These are phyloP conservation scores for Echium plantagineum DNA, from an alignment of 257 asterid genomes.

Conservation along the genomic window DNA sequence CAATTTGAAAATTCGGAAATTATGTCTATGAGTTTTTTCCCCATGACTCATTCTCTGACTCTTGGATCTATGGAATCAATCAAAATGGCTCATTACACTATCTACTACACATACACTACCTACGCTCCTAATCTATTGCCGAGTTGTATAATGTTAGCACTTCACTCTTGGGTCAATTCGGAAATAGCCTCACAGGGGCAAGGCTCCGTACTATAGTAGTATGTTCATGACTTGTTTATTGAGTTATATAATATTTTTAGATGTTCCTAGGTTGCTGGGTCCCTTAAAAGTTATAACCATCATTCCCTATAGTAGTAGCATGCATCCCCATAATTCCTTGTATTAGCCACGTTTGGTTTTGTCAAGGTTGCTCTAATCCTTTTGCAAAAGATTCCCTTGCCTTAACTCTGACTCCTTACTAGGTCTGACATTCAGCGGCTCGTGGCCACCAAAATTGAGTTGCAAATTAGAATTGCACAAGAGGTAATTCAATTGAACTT, in stretches of 20 bases:
- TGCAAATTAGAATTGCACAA: constrained; percentile 39
- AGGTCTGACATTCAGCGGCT: constrained; percentile 65
- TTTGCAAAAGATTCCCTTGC: neutral
- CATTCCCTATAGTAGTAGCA: neutral
- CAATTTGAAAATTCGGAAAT: neutral
- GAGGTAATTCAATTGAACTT: constrained; percentile 43
- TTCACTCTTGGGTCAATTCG: too few relatives aligned
- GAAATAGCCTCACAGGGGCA: too few relatives aligned
- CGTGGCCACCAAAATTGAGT: constrained; percentile 45
- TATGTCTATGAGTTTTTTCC: neutral
- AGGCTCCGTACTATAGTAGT: too few relatives aligned
- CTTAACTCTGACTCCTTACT: constrained; percentile 17
- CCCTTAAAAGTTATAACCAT: neutral
- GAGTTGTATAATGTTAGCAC: too few relatives aligned
- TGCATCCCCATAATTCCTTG: neutral
- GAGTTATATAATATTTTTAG: neutral
- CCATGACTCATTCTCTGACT: too few relatives aligned
- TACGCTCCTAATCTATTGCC: too few relatives aligned
- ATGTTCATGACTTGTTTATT: neutral
- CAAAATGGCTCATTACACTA: too few relatives aligned
- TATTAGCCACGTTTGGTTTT: neutral
- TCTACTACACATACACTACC: too few relatives aligned
- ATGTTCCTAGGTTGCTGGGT: neutral
- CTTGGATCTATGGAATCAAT: too few relatives aligned
- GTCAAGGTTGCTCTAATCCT: neutral